Evolutionary conservation across 2,329 filamentous ascomycete genomes (phyloP), one percentile per base, ranked within the genome.

Genomic region (Botrytis squamosa): DNA sequence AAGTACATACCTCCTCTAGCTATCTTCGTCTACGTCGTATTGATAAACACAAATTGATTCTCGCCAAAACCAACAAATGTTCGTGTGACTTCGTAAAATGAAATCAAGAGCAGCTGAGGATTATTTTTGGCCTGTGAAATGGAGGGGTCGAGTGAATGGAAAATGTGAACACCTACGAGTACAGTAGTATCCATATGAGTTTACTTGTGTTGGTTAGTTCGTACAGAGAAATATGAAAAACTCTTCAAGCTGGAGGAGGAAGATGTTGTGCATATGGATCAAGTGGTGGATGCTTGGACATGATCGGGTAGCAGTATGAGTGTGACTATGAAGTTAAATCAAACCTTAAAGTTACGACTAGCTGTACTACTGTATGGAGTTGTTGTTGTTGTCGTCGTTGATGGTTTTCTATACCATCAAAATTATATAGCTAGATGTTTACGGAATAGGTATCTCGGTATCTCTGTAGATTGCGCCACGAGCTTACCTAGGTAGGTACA

Each of bases 31-130:
- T 62, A 22, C 36, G 22, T 38, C 36, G 9, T 62, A 38, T 25
- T 62, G 14, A 62, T 62, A 38, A 62, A 62, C 16, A 33, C 33
- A 38, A 8, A 62, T 12, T 33, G 7, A n/a, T 44, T 64, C 40
- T 64, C 62, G 62, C 20, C 49, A 52, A 62, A 59, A 25, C 44
- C 44, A 46, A 44, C 25, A 62, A 62, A 33, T 55, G 68, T 70
- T 70, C 68, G 68, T 70, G 68, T 70, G 68, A 70, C 68, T 70
- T 70, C 7, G 22, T 67, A 36, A 52, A 52, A n/a, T 52, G 49
- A 49, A 52, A 67, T 49, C 4, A 44, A 71, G 57, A 25, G 69
- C 55, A 71, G 55, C 69, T 71, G 40, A 71, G 69, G 38, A 60
- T 10, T 20, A 36, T 22, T 5, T 62, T 62, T 52, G 14, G 25